Base-by-base conservation (phyloP, 345 rosid species). In the Salix arbutifolia region DNA sequence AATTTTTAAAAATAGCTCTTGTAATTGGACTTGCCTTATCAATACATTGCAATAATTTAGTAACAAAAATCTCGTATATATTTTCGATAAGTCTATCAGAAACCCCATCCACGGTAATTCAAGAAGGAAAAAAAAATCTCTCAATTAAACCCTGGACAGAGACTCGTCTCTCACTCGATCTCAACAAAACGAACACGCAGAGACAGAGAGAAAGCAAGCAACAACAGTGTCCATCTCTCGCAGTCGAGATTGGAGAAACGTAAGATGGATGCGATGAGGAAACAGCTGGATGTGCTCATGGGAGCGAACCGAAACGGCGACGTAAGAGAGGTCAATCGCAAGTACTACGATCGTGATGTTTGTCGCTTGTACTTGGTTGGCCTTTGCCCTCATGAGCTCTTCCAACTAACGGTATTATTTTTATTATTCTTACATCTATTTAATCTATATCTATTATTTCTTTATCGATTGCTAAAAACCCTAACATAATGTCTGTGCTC, bases 231-330 rank as follows among this genome's bases (percentile, higher is more conserved):
- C 3, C 8, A 21, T 14, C 33, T 14, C 3, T 33, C 52, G 13
- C 28, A 11, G 61, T 17, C 38, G 28, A 56, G 67, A 8, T 33
- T 75, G 56, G 67, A 56, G 64, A 10, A 23, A 70, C 12, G 6
- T 67, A 81, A 78, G 76, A 94, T 96, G 98, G 99, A 96, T 46
- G 98, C 99, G 19, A 91, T 96, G 88, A 86, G 99, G 90, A 96
- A 96, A 80, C 99, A 96, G 80, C 94, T 96, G 62, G 99, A 96
- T 88, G 98, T 94, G 77, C 91, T 94, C 62, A 96, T 96, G 99
- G 99, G 99, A 61, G 99, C 99, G 9, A 96, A 96, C 78, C 83
- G 99, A 35, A 96, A 96, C 83, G 99, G 99, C 77, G 99, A 96
- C 70, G 99, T 94, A 10, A 86, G 89, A 70, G 99, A 96, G 84